Evolutionary conservation across 192 early-diverging fungal genomes (phyloP).

Genomic region (Mycoemilia scoparia): DNA sequence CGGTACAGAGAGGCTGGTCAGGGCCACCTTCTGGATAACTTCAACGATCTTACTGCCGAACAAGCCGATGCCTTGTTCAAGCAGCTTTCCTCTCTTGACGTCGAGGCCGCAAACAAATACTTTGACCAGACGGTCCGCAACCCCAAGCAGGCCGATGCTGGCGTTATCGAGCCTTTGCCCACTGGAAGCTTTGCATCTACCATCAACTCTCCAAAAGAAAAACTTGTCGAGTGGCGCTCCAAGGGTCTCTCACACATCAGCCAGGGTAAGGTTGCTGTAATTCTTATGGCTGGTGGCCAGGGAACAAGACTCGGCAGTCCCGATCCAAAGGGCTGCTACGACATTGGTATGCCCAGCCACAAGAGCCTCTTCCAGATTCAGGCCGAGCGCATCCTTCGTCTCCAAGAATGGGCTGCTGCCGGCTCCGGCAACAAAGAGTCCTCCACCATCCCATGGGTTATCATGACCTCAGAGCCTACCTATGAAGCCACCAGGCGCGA

Average conservation of each 20-base stretch:
- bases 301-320: conserved; percentile 67
- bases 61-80: conserved; percentile 37
- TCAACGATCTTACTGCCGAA: conserved; percentile 39
- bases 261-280: conserved; percentile 78
- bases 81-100: conserved; percentile 57
- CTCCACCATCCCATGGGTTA: conserved; percentile 81
- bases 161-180: conserved; percentile 58
- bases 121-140: conserved; percentile 50
- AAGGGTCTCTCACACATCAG: conserved; percentile 64
- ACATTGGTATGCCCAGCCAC: conserved; percentile 74
- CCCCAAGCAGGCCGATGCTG: conserved; percentile 18
- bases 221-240: conserved; percentile 45
- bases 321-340: conserved; percentile 85
- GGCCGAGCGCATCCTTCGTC: conserved; percentile 73
- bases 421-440: conserved; percentile 10
- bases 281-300: conserved; percentile 84
- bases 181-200: conserved; percentile 45
- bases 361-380: conserved; percentile 89
- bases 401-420: conserved; percentile 59
- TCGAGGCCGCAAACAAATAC: conserved; percentile 65
- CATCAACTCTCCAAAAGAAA: conserved; percentile 29
- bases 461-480: conserved; percentile 97
- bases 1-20: conserved; percentile 57
- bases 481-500: conserved; percentile 51
- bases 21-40: conserved; percentile 75